These are phyloP conservation scores for Trichoderma aggressivum DNA, from an alignment of 2,329 filamentous ascomycete genomes.

Conservation along the genomic window DNA sequence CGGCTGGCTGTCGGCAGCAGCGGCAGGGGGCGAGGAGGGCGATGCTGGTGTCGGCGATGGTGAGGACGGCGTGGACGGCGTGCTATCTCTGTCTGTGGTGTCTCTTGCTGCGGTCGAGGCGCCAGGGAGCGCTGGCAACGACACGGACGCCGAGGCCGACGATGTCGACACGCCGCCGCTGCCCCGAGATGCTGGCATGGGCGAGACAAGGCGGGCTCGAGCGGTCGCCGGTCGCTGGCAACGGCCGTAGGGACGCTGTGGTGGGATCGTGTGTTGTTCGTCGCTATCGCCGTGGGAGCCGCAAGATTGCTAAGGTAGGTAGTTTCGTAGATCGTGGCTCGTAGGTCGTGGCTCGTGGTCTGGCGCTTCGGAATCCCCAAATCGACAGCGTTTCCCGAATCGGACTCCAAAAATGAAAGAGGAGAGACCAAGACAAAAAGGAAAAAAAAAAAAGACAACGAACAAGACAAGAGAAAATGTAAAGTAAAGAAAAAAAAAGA, in stretches of 20 bases:
- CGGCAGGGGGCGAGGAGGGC: slow-evolving; percentile 21
- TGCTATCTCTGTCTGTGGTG: neutral
- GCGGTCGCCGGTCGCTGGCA: slow-evolving; percentile 3
- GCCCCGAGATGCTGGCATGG: slow-evolving; percentile 25
- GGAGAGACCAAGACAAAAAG: too few relatives aligned
- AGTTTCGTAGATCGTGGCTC: neutral
- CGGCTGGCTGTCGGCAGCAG: neutral
- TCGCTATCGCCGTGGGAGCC: neutral
- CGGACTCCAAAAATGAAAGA: neutral
- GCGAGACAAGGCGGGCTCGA: slow-evolving; percentile 13
- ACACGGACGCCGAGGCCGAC: slow-evolving; percentile 24
- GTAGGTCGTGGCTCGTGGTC: neutral
- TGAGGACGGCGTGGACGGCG: neutral
- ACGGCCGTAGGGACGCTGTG: neutral
- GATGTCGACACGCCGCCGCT: slow-evolving; percentile 23
- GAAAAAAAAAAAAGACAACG: neutral
- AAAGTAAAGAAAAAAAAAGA: neutral
- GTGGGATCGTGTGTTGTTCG: neutral
- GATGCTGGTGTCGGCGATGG: slow-evolving; percentile 21
- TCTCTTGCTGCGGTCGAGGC: neutral
- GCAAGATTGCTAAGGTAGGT: neutral
- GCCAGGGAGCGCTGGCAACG: slow-evolving; percentile 23
- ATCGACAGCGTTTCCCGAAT: neutral
- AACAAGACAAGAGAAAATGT: neutral
- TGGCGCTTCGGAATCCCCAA: neutral